Percentiles rank a stretch among this genome's conserved stretches.
These are phyloP conservation scores for Fonsecaea monophora DNA, from an alignment of 2,329 filamentous ascomycete genomes.

Conservation along the genomic window DNA sequence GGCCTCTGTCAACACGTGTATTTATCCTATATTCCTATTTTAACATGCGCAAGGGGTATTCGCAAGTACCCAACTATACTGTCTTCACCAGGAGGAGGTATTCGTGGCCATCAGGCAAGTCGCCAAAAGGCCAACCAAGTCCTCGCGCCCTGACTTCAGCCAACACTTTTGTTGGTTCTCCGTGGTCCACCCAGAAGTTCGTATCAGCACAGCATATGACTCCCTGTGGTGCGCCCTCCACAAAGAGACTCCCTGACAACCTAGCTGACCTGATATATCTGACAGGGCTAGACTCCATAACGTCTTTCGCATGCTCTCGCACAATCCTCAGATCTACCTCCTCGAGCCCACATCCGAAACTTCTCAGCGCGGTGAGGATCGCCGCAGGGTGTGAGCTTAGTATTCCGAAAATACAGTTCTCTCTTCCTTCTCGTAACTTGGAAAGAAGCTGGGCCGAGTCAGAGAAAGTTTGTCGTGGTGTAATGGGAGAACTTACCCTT, in stretches of 20 bases:
- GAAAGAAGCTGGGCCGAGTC: neutral
- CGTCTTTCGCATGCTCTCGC: conserved; percentile 1
- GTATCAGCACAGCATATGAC: conserved; percentile 22
- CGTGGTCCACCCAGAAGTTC: conserved; percentile 20
- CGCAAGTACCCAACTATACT: neutral
- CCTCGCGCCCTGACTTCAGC: conserved; percentile 7
- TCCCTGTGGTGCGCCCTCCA: neutral
- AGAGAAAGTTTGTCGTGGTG: neutral
- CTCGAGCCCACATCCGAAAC: conserved; percentile 13
- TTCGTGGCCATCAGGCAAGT: conserved; percentile 16
- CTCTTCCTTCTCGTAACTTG: neutral
- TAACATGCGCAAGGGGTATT: neutral
- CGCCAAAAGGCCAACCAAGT: conserved; percentile 19
- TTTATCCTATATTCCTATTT: neutral
- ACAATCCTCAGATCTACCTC: conserved; percentile 1
- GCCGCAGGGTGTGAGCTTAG: conserved; percentile 20
- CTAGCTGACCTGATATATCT: conserved; percentile 14
- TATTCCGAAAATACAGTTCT: conserved; percentile 9
- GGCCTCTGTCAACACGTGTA: neutral
- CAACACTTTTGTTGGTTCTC: conserved; percentile 6
- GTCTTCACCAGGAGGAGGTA: conserved; percentile 14
- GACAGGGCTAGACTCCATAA: conserved; percentile 17
- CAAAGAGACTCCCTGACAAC: conserved; percentile 12
- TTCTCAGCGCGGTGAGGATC: conserved; percentile 12
- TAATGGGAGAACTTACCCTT: conserved; percentile 4